Conservation (phyloP, 257 asterid genomes). For the Solanum chaucha region DNA sequence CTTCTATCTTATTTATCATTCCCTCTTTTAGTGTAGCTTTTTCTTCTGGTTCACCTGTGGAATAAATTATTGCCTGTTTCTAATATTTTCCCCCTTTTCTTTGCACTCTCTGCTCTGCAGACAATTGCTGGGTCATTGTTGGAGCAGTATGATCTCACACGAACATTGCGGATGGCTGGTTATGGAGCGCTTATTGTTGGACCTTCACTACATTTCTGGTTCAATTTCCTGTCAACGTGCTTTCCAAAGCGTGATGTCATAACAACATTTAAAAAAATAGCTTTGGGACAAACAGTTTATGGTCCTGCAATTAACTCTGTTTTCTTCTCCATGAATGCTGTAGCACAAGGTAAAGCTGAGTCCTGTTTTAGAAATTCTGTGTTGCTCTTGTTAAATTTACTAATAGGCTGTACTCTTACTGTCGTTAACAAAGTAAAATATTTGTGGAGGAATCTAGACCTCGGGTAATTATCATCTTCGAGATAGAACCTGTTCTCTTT, state of each 20-base stretch:
- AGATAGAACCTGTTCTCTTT: not conserved
- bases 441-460: not conserved
- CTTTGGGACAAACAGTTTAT: constrained; percentile 61
- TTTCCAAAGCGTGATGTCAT: constrained; percentile 59
- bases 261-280: constrained; percentile 69
- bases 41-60: not conserved
- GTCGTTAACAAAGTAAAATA: not conserved
- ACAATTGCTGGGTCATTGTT: constrained; percentile 21
- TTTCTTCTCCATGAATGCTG: constrained; percentile 84
- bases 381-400: not conserved
- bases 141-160: constrained; percentile 25
- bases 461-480: not conserved
- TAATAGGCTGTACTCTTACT: not conserved
- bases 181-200: constrained; percentile 40
- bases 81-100: not conserved
- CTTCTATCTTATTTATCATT: not conserved
- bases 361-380: not conserved
- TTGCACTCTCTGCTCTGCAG: constrained; percentile 6
- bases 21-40: not conserved
- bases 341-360: constrained; percentile 48
- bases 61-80: not conserved
- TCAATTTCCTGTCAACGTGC: constrained; percentile 41
- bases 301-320: constrained; percentile 70
- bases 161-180: constrained; percentile 59
- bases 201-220: constrained; percentile 53